Evolutionary conservation across 2,329 filamentous ascomycete genomes (phyloP).

Genomic region (Paecilomyces dactylethromorphus): DNA sequence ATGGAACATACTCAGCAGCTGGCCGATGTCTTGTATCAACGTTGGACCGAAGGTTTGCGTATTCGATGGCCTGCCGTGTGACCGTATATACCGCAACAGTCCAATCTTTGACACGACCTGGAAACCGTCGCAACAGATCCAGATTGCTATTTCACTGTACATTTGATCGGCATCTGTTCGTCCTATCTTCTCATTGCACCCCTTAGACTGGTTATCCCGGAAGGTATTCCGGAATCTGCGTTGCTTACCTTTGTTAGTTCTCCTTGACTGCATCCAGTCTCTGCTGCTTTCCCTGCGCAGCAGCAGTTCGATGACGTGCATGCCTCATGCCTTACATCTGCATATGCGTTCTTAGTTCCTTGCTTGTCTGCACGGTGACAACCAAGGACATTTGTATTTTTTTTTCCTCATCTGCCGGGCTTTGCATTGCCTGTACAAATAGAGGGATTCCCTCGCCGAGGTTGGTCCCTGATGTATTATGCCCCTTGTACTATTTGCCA

Average conservation of each 20-base stretch:
- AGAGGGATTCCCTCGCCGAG: neutral
- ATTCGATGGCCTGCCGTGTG: constrained; percentile 54
- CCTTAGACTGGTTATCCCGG: neutral
- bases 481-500: neutral
- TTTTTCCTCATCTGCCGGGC: neutral
- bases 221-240: neutral
- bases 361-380: neutral
- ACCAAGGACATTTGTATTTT: neutral
- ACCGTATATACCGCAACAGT: neutral
- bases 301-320: neutral
- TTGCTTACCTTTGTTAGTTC: neutral
- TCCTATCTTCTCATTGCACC: neutral
- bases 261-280: neutral
- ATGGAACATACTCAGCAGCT: constrained; percentile 92
- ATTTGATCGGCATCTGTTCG: neutral
- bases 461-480: neutral
- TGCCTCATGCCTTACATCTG: neutral
- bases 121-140: neutral
- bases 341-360: neutral
- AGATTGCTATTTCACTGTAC: neutral
- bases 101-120: neutral
- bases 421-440: neutral
- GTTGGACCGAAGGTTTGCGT: constrained; percentile 81
- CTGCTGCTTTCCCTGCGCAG: neutral
- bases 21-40: constrained; percentile 80